A percentile compares a stretch with the other conserved stretches of the same genome.
These are phyloP conservation scores for Polytolypa hystricis DNA, from an alignment of 2,329 filamentous ascomycete species.

Conservation along the genomic window DNA sequence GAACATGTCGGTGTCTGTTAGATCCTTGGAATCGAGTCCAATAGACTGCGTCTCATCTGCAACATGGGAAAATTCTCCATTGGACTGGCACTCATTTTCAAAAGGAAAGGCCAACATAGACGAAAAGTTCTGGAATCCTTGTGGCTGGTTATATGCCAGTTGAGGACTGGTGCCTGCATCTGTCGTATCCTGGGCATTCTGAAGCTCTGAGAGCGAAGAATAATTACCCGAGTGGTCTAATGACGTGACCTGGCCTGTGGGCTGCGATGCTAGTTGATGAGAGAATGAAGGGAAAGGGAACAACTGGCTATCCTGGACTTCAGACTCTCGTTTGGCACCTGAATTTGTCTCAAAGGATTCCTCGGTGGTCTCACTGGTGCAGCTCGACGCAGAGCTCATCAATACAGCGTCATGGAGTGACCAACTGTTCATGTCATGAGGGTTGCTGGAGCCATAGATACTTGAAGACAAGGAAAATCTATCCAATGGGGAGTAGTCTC, in stretches of 20 bases:
- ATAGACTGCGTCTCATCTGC: constrained; percentile 28
- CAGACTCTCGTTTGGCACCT: constrained; percentile 25
- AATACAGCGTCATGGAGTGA: constrained; percentile 22
- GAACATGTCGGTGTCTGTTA: constrained; percentile 27
- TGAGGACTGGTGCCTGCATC: constrained; percentile 22
- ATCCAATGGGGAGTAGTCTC: constrained; percentile 33
- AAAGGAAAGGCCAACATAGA: constrained; percentile 30
- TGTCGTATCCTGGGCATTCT: constrained; percentile 26
- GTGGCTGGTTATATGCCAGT: constrained; percentile 24
- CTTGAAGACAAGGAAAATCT: constrained; percentile 32
- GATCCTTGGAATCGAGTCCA: constrained; percentile 22
- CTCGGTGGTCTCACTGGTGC: constrained; percentile 13
- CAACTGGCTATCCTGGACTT: constrained; percentile 32
- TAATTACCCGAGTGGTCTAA: constrained; percentile 26
- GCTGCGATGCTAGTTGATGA: constrained; percentile 29
- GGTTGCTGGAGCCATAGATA: constrained; percentile 20
- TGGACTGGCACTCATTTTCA: constrained; percentile 30
- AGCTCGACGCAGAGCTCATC: constrained; percentile 12
- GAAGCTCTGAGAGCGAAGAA: constrained; percentile 27
- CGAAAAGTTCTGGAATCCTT: constrained; percentile 28
- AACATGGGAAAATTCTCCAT: constrained; percentile 22
- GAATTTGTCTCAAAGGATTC: constrained; percentile 29
- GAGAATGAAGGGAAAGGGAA: constrained; percentile 32
- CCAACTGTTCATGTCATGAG: constrained; percentile 30
- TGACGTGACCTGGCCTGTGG: constrained; percentile 22